A percentile compares a stretch with the other conserved stretches of the same genome.
phyloP scores from a whole-genome alignment of 305 asterid genomes.

The Ilex paraguariensis region DNA sequence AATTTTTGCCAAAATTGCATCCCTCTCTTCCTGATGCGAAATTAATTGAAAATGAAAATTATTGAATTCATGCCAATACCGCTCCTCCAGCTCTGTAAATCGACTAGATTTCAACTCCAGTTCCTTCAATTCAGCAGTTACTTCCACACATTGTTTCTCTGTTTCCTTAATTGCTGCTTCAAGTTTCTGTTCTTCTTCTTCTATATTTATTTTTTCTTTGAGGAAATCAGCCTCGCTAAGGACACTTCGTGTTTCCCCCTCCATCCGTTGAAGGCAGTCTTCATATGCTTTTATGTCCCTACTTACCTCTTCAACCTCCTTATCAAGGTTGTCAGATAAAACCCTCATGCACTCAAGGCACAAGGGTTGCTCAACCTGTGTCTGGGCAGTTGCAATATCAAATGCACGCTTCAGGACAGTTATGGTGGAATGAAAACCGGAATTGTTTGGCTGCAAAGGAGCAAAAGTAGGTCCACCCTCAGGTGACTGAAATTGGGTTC shows the following conservation, averaged over 20 bases:
- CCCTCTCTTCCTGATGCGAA: constrained; percentile 76
- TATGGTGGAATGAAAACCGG: too few relatives aligned
- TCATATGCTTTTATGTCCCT: constrained; percentile 83
- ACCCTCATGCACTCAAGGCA: too few relatives aligned
- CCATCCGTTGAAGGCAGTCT: constrained; percentile 85
- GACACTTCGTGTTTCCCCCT: constrained; percentile 81
- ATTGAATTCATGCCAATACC: too few relatives aligned
- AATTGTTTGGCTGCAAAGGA: constrained; percentile 55
- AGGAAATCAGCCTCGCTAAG: constrained; percentile 90
- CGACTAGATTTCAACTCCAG: constrained; percentile 82
- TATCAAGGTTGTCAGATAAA: too few relatives aligned
- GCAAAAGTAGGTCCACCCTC: constrained; percentile 48
- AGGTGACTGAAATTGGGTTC: constrained; percentile 47
- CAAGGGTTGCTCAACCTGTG: too few relatives aligned
- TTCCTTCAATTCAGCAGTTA: constrained; percentile 77
- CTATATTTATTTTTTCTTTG: constrained; percentile 89
- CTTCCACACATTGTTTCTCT: constrained; percentile 84
- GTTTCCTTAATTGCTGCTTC: constrained; percentile 97
- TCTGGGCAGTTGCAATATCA: too few relatives aligned
- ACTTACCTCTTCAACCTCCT: constrained; percentile 94
- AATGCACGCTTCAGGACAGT: too few relatives aligned
- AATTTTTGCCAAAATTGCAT: constrained; percentile 82
- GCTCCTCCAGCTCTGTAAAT: constrained; percentile 91
- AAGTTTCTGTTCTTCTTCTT: constrained; percentile 93
- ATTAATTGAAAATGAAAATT: constrained; percentile 11